These are phyloP conservation scores for Aspergillus hancockii DNA, from an alignment of 495 filamentous ascomycete genomes.

Conservation along the genomic window DNA sequence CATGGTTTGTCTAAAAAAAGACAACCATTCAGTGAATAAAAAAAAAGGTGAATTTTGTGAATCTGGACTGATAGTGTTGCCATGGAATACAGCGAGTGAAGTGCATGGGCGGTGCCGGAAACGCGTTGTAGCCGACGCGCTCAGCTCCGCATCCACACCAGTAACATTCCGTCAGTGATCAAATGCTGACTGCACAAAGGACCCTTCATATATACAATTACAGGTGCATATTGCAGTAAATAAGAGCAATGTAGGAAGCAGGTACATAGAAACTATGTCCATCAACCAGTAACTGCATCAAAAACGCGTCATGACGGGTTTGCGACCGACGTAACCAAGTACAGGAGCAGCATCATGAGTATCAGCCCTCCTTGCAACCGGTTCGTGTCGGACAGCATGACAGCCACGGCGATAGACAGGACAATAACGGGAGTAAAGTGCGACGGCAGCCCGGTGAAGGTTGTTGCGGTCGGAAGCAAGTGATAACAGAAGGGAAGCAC, in stretches of 20 bases:
- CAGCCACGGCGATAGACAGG: constrained; percentile 1
- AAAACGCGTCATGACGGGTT: constrained; percentile 33
- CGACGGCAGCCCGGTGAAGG: constrained; percentile 2
- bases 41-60: not conserved
- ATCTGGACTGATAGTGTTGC: not conserved
- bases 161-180: constrained; percentile 2
- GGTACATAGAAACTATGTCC: not conserved
- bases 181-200: not conserved
- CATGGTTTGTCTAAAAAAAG: not conserved
- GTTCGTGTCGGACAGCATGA: constrained; percentile 11
- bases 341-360: constrained; percentile 19
- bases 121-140: constrained; percentile 36
- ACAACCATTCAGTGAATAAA: not conserved
- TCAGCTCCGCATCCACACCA: constrained; percentile 21
- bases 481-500: constrained; percentile 10
- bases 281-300: constrained; percentile 18
- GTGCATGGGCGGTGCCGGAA: constrained; percentile 9
- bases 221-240: constrained; percentile 3
- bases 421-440: constrained; percentile 2
- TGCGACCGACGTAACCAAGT: constrained; percentile 34
- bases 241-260: constrained; percentile 1
- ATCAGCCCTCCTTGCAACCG: constrained; percentile 13
- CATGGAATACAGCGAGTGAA: not conserved
- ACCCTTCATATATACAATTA: not conserved
- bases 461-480: constrained; percentile 7